Evolutionary conservation across 305 asterid species (phyloP).

Genomic region (Solanum hybrid): DNA sequence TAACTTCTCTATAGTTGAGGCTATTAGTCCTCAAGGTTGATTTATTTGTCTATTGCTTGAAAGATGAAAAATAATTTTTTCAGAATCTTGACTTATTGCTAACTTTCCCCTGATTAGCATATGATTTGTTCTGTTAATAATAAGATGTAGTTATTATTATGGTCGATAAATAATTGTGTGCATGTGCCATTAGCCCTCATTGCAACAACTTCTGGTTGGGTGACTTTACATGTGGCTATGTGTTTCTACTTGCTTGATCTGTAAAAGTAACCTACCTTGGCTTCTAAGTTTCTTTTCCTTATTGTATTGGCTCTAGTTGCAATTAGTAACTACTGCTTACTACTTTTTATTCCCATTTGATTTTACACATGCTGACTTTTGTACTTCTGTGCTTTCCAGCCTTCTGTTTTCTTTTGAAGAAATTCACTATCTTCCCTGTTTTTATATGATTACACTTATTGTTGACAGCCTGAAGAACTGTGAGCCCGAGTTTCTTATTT

Average conservation of each 20-base stretch:
- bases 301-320: neutral
- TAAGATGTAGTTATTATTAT: neutral
- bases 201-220: neutral
- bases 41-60: neutral
- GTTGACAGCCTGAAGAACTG: conserved; percentile 59
- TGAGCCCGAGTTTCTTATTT: conserved; percentile 77
- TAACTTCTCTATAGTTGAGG: neutral
- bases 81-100: neutral
- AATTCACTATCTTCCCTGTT: neutral
- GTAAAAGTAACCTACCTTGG: neutral
- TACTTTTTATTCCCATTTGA: neutral
- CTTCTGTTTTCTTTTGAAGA: conserved; percentile 1
- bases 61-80: neutral
- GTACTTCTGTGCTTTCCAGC: neutral
- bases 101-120: neutral
- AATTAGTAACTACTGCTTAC: neutral
- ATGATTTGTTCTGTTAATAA: neutral
- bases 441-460: conserved; percentile 12
- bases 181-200: neutral
- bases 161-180: neutral
- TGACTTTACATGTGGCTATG: neutral
- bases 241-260: neutral
- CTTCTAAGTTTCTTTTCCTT: neutral
- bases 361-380: neutral
- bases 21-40: neutral